These are phyloP conservation scores for Bruguiera gymnorhiza DNA, from an alignment of 345 rosid genomes.

Conservation along the genomic window DNA sequence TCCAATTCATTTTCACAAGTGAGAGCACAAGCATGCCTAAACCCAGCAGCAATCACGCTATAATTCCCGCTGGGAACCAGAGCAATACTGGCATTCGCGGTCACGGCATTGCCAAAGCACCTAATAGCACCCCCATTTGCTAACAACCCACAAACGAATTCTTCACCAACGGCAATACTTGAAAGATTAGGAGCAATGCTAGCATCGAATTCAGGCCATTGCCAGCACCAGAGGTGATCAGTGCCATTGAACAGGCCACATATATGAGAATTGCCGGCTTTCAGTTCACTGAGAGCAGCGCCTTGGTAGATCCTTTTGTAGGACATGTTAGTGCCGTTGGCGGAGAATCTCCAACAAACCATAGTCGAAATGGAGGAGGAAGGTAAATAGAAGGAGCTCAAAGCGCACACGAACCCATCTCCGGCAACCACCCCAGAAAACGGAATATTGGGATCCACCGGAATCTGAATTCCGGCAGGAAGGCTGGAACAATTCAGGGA, in stretches of 20 bases:
- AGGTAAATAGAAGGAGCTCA: constrained; percentile 16
- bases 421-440: constrained; percentile 59
- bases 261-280: constrained; percentile 44
- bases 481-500: constrained; percentile 53
- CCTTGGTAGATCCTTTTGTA: constrained; percentile 41
- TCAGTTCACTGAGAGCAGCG: constrained; percentile 35
- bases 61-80: constrained; percentile 15
- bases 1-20: constrained; percentile 15
- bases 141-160: constrained; percentile 54
- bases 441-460: constrained; percentile 1
- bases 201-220: constrained; percentile 21
- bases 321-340: constrained; percentile 13
- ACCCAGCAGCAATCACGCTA: constrained; percentile 50
- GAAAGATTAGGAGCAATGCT: not conserved
- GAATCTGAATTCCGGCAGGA: constrained; percentile 25
- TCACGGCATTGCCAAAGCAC: constrained; percentile 20
- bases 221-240: constrained; percentile 53
- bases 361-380: constrained; percentile 32
- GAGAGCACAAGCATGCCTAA: constrained; percentile 54
- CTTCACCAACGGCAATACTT: constrained; percentile 51
- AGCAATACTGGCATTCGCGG: not conserved
- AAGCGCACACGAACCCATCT: constrained; percentile 54
- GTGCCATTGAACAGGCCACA: constrained; percentile 50
- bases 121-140: constrained; percentile 11
- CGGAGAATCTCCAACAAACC: constrained; percentile 59